Conservation (phyloP, 2,329 filamentous ascomycete genomes). For the Bimuria novae-zelandiae region DNA sequence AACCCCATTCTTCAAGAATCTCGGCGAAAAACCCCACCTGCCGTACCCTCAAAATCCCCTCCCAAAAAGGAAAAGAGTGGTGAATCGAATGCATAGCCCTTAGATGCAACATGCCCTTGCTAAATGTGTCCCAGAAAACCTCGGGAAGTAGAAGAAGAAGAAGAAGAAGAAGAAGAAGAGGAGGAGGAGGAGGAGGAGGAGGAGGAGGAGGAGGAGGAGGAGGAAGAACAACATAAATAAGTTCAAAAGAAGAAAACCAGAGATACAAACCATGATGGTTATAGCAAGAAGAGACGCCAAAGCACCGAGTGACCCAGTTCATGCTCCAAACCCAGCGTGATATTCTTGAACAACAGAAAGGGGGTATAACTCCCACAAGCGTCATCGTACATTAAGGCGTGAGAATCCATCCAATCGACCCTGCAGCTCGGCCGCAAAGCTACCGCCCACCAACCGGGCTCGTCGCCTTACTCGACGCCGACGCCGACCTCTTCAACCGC, state of each 20-base stretch:
- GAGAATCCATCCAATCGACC: neutral
- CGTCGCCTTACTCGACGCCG: constrained; percentile 8
- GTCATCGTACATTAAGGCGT: constrained; percentile 7
- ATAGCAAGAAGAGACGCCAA: neutral
- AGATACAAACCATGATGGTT: neutral
- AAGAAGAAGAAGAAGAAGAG: too few species aligned
- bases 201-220: too few species aligned
- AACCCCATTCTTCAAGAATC: too few species aligned
- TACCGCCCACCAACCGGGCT: neutral
- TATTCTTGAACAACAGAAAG: constrained; percentile 1
- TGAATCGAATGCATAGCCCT: too few species aligned
- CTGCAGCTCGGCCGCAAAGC: neutral
- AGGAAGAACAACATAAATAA: too few species aligned
- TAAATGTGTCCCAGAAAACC: too few species aligned
- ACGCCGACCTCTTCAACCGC: constrained; percentile 40
- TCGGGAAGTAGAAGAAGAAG: too few species aligned
- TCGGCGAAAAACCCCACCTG: neutral
- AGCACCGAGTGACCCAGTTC: neutral
- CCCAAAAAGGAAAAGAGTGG: too few species aligned
- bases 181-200: too few species aligned
- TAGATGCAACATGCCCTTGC: too few species aligned
- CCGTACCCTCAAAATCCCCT: too few species aligned
- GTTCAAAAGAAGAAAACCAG: too few species aligned
- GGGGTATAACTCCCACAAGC: constrained; percentile 9
- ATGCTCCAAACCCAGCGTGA: neutral